phyloP scores from a whole-genome alignment of 2,329 filamentous ascomycete genomes.

The Penicillium sp. region DNA sequence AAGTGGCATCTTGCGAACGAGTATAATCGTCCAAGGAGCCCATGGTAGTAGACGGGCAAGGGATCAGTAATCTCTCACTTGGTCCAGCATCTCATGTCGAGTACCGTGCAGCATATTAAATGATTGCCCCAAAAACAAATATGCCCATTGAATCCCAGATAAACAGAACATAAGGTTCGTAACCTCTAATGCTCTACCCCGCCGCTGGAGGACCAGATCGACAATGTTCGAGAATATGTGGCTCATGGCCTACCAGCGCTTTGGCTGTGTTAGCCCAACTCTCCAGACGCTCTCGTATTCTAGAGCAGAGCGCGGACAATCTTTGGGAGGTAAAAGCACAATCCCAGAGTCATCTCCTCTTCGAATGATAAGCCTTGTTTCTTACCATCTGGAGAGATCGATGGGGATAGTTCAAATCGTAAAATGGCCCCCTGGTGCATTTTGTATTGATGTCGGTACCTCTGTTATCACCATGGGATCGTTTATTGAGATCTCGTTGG shows the following conservation, averaged over 20 bases:
- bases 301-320: not conserved
- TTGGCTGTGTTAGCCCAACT: not conserved
- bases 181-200: conserved; percentile 3
- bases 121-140: conserved; percentile 14
- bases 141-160: conserved; percentile 19
- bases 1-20: conserved; percentile 6
- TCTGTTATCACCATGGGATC: conserved; percentile 13
- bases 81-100: not conserved
- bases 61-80: not conserved
- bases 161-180: conserved; percentile 8
- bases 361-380: conserved; percentile 16
- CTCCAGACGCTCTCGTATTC: not conserved
- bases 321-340: conserved; percentile 14
- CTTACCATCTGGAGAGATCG: conserved; percentile 19
- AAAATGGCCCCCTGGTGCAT: conserved; percentile 18
- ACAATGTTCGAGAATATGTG: conserved; percentile 18
- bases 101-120: conserved; percentile 16
- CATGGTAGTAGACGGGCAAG: not conserved
- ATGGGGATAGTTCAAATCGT: conserved; percentile 17
- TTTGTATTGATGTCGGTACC: conserved; percentile 7
- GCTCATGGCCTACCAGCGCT: conserved; percentile 16
- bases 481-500: conserved; percentile 17
- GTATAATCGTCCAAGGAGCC: conserved; percentile 12
- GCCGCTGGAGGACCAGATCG: not conserved
- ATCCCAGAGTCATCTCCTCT: conserved; percentile 17